These are phyloP conservation scores for Moniliella sp. DNA, from an alignment of 1,284 basidiomycete genomes.

Conservation along the genomic window DNA sequence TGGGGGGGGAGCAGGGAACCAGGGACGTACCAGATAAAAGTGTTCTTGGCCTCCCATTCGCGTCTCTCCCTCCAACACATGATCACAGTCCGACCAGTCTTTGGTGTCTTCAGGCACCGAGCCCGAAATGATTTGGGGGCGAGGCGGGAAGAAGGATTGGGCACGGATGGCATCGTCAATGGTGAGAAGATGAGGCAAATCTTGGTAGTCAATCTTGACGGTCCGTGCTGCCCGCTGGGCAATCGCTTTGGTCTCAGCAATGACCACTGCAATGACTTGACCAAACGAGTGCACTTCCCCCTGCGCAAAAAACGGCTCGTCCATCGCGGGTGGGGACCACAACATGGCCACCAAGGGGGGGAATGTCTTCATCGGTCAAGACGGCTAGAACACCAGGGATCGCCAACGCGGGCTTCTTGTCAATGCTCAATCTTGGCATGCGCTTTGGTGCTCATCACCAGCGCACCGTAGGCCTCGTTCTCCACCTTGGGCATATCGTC, in stretches of 20 bases:
- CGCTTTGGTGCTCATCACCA: conserved; percentile 29
- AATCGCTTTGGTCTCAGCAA: conserved; percentile 30
- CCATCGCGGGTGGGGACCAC: conserved; percentile 32
- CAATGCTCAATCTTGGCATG: conserved; percentile 32
- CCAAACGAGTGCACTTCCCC: conserved; percentile 30
- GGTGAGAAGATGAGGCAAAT: conserved; percentile 29
- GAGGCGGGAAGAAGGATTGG: conserved; percentile 19
- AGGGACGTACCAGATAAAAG: no score
- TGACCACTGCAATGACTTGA: conserved; percentile 29
- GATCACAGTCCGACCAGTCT: conserved; percentile 12
- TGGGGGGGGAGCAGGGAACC: no score
- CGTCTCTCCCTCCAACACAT: conserved; percentile 24
- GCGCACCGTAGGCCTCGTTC: conserved; percentile 29
- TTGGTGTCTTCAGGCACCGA: no score
- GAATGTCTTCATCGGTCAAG: conserved; percentile 26
- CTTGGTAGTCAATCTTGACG: conserved; percentile 33
- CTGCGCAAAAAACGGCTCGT: conserved; percentile 33
- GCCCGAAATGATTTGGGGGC: no score
- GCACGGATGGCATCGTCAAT: conserved; percentile 31
- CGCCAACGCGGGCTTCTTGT: conserved; percentile 21
- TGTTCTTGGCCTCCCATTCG: conserved; percentile 31
- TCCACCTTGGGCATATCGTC: conserved; percentile 30
- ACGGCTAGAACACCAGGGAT: conserved; percentile 29
- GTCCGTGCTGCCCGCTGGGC: conserved; percentile 29
- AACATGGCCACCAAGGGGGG: conserved; percentile 25